Percentiles rank a stretch among this genome's conserved stretches.
These are phyloP conservation scores for Ogataea salicorniae DNA, from an alignment of 805 yeast species.

Conservation along the genomic window DNA sequence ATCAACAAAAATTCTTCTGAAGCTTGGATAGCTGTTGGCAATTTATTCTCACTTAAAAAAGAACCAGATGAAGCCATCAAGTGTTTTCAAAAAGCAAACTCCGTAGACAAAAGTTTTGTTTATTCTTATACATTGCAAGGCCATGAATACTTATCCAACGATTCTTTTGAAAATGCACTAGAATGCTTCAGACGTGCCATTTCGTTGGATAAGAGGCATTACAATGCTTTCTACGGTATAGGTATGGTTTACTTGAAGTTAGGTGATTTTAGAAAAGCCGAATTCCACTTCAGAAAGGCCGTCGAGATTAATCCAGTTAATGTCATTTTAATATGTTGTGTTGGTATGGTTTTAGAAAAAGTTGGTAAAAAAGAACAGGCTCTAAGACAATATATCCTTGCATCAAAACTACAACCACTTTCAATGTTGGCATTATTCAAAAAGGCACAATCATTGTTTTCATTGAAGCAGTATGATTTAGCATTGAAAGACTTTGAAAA, in stretches of 20 bases:
- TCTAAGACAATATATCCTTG: slow-evolving; percentile 73
- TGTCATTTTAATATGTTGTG: slow-evolving; percentile 83
- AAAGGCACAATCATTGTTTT: slow-evolving; percentile 74
- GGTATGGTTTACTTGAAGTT: slow-evolving; percentile 89
- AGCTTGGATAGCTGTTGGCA: slow-evolving; percentile 91
- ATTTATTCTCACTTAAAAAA: slow-evolving; percentile 72
- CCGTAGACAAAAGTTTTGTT: slow-evolving; percentile 55
- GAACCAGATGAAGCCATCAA: slow-evolving; percentile 88
- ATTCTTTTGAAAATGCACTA: slow-evolving; percentile 84
- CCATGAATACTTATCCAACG: slow-evolving; percentile 83
- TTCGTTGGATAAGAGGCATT: slow-evolving; percentile 72
- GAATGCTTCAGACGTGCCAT: slow-evolving; percentile 78
- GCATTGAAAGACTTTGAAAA: slow-evolving; percentile 74
- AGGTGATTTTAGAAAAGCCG: slow-evolving; percentile 81
- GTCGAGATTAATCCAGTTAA: slow-evolving; percentile 85
- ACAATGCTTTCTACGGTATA: slow-evolving; percentile 92
- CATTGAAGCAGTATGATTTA: slow-evolving; percentile 62
- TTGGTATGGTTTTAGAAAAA: slow-evolving; percentile 89
- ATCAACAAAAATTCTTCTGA: slow-evolving; percentile 60
- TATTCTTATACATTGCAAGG: slow-evolving; percentile 93
- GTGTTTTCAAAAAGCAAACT: slow-evolving; percentile 77
- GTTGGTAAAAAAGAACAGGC: slow-evolving; percentile 66
- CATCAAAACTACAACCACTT: slow-evolving; percentile 76
- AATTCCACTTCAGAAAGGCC: slow-evolving; percentile 82
- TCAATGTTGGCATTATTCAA: slow-evolving; percentile 85